Base-by-base conservation (phyloP, 106 monocot genomes). In the Dendrobium chrysotoxum region DNA sequence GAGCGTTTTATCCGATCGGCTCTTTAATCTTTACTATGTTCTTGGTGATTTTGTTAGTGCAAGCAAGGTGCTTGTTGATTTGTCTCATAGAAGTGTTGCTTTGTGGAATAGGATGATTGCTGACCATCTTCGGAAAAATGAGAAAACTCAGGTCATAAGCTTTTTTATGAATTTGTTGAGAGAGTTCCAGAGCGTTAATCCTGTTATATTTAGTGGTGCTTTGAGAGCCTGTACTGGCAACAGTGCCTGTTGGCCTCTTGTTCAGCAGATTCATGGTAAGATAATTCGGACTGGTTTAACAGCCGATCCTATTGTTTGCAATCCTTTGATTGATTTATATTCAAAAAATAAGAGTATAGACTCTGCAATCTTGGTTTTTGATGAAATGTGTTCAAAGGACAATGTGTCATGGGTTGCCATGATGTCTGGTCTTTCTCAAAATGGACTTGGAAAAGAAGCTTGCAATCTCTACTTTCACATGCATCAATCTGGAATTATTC, bases 321-420 rank as follows among this genome's bases (percentile, higher is more conserved):
- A 96, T 80, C 93, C 91, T 31, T 86, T 96, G 86, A 88, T 96
- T 53, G 92, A 93, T 61, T 88, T 89, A 20, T 96, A 96, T 75
- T 53, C 89, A 9, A 93, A 93, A 79, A 88, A 81, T 46, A 86
- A 84, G 11, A 68, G 53, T 53, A 30, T 85, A 23, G 75, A 80
- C 47, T 85, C 78, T 11, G 93, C 93, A n/a, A 86, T 79, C 47
- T 79, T 30, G 42, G 79, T 93, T 7, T 93, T 96, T 84, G 79
- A 87, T 41, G 93, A 79, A 70, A 80, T 93, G 66, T 64, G 61
- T 85, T 81, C 71, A 0, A 82, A 80, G 65, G 87, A 93, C 58
- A 91, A 80, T 61, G 86, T 89, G 45, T 88, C 95, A 4, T 96
- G 93, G 89, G 91, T 96, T 77, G 91, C 95, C 13, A 96, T 96